Evolutionary conservation across 2,329 filamentous ascomycete genomes (phyloP).

Genomic region (Aspergillus alliaceus): DNA sequence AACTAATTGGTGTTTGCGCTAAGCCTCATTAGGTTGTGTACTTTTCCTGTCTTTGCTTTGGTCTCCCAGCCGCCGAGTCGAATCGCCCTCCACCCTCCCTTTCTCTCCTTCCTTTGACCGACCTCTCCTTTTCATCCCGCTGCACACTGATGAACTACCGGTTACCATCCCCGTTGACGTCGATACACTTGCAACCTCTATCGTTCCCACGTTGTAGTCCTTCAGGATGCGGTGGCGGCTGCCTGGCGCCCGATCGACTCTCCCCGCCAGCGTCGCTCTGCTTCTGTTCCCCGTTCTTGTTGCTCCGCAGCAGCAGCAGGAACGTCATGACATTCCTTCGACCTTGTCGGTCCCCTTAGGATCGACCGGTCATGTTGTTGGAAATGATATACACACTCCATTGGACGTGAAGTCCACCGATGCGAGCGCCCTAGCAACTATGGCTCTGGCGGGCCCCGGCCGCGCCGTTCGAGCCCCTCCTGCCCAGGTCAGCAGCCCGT

Average conservation of each 20-base stretch:
- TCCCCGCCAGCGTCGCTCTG: slow-evolving; percentile 58
- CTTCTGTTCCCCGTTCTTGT: slow-evolving; percentile 61
- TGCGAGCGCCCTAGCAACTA: slow-evolving; percentile 96
- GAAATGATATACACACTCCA: slow-evolving; percentile 20
- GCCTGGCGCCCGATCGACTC: slow-evolving; percentile 57
- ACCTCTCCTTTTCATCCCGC: neutral
- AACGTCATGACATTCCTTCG: slow-evolving; percentile 29
- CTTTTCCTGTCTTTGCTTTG: no score
- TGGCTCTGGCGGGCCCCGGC: slow-evolving; percentile 78
- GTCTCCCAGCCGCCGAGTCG: neutral
- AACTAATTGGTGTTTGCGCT: neutral
- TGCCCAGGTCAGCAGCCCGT: slow-evolving; percentile 65
- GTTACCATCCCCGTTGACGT: slow-evolving; percentile 1
- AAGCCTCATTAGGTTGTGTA: neutral
- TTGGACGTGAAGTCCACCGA: slow-evolving; percentile 51
- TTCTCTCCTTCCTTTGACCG: neutral
- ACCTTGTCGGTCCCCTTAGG: slow-evolving; percentile 29
- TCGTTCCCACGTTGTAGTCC: slow-evolving; percentile 34
- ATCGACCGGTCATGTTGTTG: slow-evolving; percentile 21
- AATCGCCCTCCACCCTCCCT: neutral
- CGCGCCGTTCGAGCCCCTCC: slow-evolving; percentile 92
- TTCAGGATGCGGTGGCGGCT: slow-evolving; percentile 65
- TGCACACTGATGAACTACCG: slow-evolving; percentile 9
- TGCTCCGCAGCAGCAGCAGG: slow-evolving; percentile 63
- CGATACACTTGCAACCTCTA: neutral